A percentile compares a stretch with the other conserved stretches of the same genome.
Evolutionary conservation across 139 green algal species (phyloP).

Genomic region (Ettlia oleoabundans): DNA sequence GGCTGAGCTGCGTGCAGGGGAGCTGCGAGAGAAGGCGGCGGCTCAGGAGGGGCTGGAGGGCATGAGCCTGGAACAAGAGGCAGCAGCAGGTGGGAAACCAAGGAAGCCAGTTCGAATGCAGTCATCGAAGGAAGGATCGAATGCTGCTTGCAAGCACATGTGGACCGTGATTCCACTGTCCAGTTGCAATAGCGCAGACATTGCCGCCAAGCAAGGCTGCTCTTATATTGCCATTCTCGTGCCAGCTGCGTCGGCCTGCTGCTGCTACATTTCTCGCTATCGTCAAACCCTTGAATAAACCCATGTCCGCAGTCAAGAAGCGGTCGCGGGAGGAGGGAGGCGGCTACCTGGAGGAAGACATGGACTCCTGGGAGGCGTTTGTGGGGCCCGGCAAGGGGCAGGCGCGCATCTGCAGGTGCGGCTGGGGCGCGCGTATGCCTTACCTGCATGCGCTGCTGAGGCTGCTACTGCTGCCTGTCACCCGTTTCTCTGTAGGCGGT

Average conservation of each 20-base stretch:
- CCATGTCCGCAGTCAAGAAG: constrained; percentile 17
- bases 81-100: not conserved
- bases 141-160: not conserved
- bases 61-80: constrained; percentile 42
- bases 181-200: too few species aligned
- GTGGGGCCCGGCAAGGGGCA: constrained; percentile 29
- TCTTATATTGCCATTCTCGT: not conserved
- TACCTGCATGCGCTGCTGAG: not conserved
- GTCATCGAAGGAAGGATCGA: not conserved
- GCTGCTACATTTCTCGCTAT: not conserved
- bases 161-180: too few species aligned
- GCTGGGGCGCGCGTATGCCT: not conserved
- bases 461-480: too few species aligned
- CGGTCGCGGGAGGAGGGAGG: constrained; percentile 7
- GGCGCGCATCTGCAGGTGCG: constrained; percentile 26
- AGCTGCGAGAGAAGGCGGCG: constrained; percentile 28
- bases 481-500: too few species aligned
- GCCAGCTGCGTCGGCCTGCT: not conserved
- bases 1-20: constrained; percentile 37
- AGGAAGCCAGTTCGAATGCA: too few species aligned
- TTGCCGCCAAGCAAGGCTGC: too few species aligned
- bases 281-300: too few species aligned
- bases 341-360: constrained; percentile 69
- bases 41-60: constrained; percentile 43
- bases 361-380: constrained; percentile 64